Evolutionary conservation across 805 yeast genomes (phyloP), one percentile per base, ranked within the genome.

Genomic region (Wickerhamomyces chaumierensis): DNA sequence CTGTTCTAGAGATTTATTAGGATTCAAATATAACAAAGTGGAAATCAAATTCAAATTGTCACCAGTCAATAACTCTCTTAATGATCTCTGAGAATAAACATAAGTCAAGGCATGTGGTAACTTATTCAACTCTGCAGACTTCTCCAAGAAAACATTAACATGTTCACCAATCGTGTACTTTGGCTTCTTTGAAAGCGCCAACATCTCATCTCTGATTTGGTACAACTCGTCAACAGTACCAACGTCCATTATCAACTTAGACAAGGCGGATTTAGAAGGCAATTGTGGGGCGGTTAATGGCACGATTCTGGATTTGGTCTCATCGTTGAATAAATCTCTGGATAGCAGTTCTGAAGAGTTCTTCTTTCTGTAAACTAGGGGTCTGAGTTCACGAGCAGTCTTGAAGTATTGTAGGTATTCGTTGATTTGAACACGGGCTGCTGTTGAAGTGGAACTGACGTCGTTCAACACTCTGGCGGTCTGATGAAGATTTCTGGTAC

Each of bases 341-440:
- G 65, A 54, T 31, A 63, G 39, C 33, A 66, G 46, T 36, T 48
- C 57, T 21, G 61, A 54, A 3, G 66, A 57, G 44, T 66, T 65
- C 39, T 56, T 62, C 29, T 61, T 58, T 48, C 68, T 60, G 47
- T 66, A 65, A 19, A 66, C 60, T 35, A 58, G 51, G 5, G 67
- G 65, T 49, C 60, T 62, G 23, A 62, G 37, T 3, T 50, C 40
- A 33, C 48, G 54, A 21, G 55, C 50, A 2, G 66, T 60, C 31
- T 52, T 53, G 46, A 57, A 57, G 44, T 58, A 66, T 17, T 49
- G 46, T 37, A 59, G 53, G 39, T 53, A 62, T 1, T 57, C 48
- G 3, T 55, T 53, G n/a, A 64, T 42, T 41, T 51, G 49, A 28
- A 44, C 48, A 33, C 44, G 51, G 5, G 61, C 52, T 18, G n/a